These are phyloP conservation scores for Fusarium tupiense DNA, from an alignment of 2,329 filamentous ascomycete species.

Conservation along the genomic window DNA sequence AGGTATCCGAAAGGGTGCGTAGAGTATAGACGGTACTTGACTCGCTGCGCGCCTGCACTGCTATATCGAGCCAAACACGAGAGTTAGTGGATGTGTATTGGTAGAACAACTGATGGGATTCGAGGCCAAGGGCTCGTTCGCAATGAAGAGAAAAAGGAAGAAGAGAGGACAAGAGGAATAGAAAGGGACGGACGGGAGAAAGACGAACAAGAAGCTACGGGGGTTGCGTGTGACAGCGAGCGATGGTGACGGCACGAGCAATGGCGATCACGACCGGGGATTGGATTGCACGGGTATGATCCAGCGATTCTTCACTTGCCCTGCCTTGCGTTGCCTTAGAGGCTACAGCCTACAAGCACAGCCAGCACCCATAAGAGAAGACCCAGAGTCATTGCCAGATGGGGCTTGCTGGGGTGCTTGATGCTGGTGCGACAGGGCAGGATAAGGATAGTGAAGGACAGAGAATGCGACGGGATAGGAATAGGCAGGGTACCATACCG, in stretches of 20 bases:
- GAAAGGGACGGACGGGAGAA: conserved; percentile 2
- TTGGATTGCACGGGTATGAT: conserved; percentile 23
- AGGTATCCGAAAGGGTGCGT: conserved; percentile 48
- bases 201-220: conserved; percentile 25
- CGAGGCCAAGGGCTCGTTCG: conserved; percentile 9
- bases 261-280: conserved; percentile 34
- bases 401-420: conserved; percentile 26
- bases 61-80: conserved; percentile 37
- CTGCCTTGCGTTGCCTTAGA: conserved; percentile 1
- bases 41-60: conserved; percentile 38
- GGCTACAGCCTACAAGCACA: conserved; percentile 10
- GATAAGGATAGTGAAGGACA: conserved; percentile 27
- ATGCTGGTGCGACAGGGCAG: conserved; percentile 33
- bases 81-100: conserved; percentile 28
- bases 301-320: conserved; percentile 25
- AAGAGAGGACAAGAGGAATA: conserved; percentile 14
- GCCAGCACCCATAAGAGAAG: background rate
- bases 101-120: conserved; percentile 19
- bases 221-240: conserved; percentile 36
- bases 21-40: conserved; percentile 22
- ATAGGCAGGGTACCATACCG: conserved; percentile 1
- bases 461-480: conserved; percentile 25
- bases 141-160: conserved; percentile 11
- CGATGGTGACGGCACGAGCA: conserved; percentile 36
- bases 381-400: conserved; percentile 1